These are phyloP conservation scores for Daldinia bambusicola DNA, from an alignment of 495 filamentous ascomycete species.

Conservation along the genomic window DNA sequence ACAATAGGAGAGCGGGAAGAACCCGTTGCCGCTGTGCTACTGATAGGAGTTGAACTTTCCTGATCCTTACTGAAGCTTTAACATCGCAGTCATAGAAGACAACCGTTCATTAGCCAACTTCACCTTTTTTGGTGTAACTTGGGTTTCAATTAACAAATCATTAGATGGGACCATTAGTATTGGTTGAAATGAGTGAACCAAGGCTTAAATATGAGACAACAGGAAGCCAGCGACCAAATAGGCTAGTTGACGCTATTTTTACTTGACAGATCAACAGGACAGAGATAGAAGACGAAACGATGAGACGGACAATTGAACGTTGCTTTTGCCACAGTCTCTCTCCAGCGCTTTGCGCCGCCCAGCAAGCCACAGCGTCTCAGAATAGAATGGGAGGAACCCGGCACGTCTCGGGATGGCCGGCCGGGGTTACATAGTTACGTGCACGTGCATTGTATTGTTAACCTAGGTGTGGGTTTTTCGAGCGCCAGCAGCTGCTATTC, in stretches of 20 bases:
- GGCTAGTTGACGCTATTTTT: background rate
- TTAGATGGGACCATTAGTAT: background rate
- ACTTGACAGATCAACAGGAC: background rate
- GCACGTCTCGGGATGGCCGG: constrained; percentile 13
- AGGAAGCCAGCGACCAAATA: background rate
- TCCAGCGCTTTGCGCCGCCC: constrained; percentile 6
- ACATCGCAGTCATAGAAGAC: background rate
- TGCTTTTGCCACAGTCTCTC: constrained; percentile 31
- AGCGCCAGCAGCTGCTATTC: constrained; percentile 13
- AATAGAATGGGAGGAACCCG: constrained; percentile 20
- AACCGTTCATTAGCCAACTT: background rate
- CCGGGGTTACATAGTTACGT: background rate
- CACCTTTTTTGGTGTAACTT: background rate
- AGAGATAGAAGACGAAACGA: background rate
- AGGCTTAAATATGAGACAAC: background rate
- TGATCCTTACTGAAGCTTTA: background rate
- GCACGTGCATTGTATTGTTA: constrained; percentile 20
- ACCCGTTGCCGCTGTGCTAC: background rate
- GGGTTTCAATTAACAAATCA: no score
- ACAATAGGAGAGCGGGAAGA: background rate
- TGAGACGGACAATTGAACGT: background rate
- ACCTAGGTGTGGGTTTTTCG: constrained; percentile 10
- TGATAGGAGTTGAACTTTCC: background rate
- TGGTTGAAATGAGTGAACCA: background rate
- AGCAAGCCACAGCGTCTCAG: constrained; percentile 28